A percentile compares a stretch with the other conserved stretches of the same genome.
These are phyloP conservation scores for Zygosaccharomyces bisporus DNA, from an alignment of 805 yeast genomes.

Conservation along the genomic window DNA sequence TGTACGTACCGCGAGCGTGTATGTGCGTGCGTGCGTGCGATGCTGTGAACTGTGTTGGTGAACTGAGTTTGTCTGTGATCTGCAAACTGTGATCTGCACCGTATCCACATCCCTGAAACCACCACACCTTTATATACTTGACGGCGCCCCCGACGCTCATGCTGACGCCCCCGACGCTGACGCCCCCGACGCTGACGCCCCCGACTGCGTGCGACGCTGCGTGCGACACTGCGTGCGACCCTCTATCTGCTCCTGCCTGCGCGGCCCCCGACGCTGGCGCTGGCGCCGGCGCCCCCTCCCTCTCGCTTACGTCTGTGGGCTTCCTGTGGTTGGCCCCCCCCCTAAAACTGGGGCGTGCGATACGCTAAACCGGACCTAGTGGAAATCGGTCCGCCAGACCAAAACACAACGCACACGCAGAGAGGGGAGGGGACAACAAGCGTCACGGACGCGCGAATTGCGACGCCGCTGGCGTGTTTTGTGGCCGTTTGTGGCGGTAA, in stretches of 20 bases:
- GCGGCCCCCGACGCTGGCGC: no score
- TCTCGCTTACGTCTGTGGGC: no score
- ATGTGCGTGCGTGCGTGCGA: slow-evolving; percentile 1
- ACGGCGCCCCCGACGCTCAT: no score
- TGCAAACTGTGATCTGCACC: slow-evolving; percentile 1
- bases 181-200: no score
- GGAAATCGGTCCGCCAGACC: slow-evolving; percentile 2
- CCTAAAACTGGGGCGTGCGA: slow-evolving; percentile 6
- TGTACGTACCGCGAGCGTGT: no score
- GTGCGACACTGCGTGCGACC: no score
- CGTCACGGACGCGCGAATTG: slow-evolving; percentile 2
- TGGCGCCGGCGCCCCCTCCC: no score
- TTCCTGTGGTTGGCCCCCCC: slow-evolving; percentile 6
- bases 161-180: no score
- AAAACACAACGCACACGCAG: no score
- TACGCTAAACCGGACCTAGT: slow-evolving; percentile 1
- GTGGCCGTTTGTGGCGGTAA: not conserved
- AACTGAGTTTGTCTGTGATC: not conserved
- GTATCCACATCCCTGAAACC: not conserved
- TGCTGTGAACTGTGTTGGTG: no score
- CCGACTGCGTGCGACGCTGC: no score
- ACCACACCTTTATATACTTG: not conserved
- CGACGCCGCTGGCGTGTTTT: not conserved
- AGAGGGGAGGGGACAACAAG: not conserved
- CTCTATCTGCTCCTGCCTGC: no score